Percentiles rank a stretch among this genome's conserved stretches.
Evolutionary conservation across 768 basidiomycete species (phyloP).

Genomic region (Cystofilobasidium ferigula): DNA sequence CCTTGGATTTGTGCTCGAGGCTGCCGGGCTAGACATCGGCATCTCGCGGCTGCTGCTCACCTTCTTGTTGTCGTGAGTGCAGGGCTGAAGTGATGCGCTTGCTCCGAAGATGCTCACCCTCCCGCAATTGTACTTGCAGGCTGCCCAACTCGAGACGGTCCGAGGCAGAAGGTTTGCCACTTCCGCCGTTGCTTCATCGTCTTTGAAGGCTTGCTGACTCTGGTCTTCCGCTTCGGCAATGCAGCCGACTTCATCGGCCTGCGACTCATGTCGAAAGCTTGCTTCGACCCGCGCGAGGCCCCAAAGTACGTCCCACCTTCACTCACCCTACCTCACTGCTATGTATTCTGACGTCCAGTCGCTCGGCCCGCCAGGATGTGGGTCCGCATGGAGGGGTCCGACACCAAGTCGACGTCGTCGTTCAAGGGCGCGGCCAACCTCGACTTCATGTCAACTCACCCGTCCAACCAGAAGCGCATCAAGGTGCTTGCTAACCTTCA

Average conservation of each 20-base stretch:
- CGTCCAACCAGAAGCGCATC: slow-evolving; percentile 58
- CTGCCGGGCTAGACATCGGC: slow-evolving; percentile 50
- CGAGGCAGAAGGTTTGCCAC: slow-evolving; percentile 60
- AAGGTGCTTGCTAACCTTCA: slow-evolving; percentile 43
- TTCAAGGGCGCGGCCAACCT: slow-evolving; percentile 31
- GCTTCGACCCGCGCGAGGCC: slow-evolving; percentile 69
- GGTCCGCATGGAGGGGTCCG: slow-evolving; percentile 51
- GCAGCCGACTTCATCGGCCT: slow-evolving; percentile 79
- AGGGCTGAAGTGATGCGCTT: slow-evolving; percentile 11
- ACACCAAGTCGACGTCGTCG: slow-evolving; percentile 40
- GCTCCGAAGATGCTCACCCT: slow-evolving; percentile 13
- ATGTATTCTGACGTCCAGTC: not conserved
- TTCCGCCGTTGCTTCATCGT: not conserved
- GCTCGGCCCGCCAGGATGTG: slow-evolving; percentile 53
- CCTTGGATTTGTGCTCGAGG: slow-evolving; percentile 41
- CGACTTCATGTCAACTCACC: slow-evolving; percentile 70
- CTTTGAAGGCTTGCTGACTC: not conserved
- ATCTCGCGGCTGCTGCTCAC: slow-evolving; percentile 46
- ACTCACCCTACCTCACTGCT: not conserved
- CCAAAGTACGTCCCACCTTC: slow-evolving; percentile 46
- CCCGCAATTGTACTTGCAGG: slow-evolving; percentile 35
- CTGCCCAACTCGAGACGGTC: slow-evolving; percentile 73
- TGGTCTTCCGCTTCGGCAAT: slow-evolving; percentile 1
- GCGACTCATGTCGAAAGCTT: slow-evolving; percentile 64
- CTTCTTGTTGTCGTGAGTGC: slow-evolving; percentile 44